Conservation (phyloP, 257 asterid species). For the Ajuga chamaepitys region DNA sequence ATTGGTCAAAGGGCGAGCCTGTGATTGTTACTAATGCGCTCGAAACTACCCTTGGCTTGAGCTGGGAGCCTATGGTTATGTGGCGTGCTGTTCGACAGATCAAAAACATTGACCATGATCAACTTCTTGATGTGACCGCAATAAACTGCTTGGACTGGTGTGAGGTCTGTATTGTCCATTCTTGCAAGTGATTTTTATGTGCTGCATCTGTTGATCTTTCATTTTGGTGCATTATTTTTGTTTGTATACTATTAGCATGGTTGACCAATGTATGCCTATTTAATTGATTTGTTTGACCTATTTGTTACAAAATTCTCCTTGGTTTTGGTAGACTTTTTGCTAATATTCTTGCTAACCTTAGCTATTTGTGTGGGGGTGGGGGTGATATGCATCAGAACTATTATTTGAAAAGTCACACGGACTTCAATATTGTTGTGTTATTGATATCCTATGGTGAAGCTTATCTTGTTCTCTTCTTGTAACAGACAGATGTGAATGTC, state of each 20-base stretch:
- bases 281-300: not conserved
- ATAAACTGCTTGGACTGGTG: slow-evolving; percentile 70
- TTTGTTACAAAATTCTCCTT: not conserved
- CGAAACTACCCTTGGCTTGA: slow-evolving; percentile 50
- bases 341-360: not conserved
- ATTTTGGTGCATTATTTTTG: not conserved
- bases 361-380: not conserved
- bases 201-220: not conserved
- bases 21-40: slow-evolving; percentile 54
- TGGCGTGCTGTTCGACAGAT: slow-evolving; percentile 65
- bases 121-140: slow-evolving; percentile 41
- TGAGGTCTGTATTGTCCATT: slow-evolving; percentile 38
- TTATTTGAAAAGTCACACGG: not conserved
- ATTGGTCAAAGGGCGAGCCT: slow-evolving; percentile 64
- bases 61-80: slow-evolving; percentile 93
- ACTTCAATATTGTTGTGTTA: not conserved
- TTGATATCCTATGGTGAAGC: not conserved
- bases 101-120: slow-evolving; percentile 21
- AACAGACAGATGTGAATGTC: slow-evolving; percentile 25
- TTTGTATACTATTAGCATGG: not conserved
- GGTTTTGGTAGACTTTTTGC: not conserved
- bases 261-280: not conserved
- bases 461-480: slow-evolving; percentile 1
- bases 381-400: not conserved
- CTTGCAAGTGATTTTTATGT: not conserved